These are phyloP conservation scores for Leccinum colubrinum DNA, from an alignment of 1,284 basidiomycete genomes.

Conservation along the genomic window DNA sequence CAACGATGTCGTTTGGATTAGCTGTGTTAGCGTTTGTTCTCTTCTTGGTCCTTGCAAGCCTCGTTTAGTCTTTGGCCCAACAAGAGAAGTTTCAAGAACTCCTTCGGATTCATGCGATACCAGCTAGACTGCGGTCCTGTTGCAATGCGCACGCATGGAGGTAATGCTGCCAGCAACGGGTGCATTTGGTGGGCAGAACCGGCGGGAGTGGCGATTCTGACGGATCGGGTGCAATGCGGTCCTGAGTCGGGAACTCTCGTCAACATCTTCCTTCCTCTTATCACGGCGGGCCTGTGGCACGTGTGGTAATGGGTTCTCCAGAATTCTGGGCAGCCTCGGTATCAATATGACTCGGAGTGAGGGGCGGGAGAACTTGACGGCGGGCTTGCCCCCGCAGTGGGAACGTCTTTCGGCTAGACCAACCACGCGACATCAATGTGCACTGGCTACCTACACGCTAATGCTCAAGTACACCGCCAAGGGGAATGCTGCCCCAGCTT, in stretches of 20 bases:
- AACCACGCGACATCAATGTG: background rate
- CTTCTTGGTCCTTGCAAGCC: background rate
- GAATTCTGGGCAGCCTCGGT: background rate
- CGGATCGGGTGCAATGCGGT: slow-evolving; percentile 2
- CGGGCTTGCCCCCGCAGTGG: background rate
- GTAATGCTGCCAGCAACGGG: background rate
- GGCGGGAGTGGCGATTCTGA: background rate
- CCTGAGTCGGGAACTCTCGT: background rate
- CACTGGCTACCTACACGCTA: background rate
- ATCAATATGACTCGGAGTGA: background rate
- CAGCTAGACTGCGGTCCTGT: slow-evolving; percentile 20
- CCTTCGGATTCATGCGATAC: slow-evolving; percentile 6
- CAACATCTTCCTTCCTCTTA: background rate
- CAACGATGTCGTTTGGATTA: background rate
- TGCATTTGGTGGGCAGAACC: background rate
- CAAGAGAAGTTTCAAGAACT: slow-evolving; percentile 6
- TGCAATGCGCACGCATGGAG: slow-evolving; percentile 3
- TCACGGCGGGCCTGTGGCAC: background rate
- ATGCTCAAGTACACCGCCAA: background rate
- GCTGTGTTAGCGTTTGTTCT: background rate
- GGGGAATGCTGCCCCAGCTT: background rate
- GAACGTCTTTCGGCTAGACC: background rate
- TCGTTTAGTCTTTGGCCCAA: background rate
- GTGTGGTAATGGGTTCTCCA: background rate
- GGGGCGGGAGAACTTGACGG: background rate